phyloP scores from a whole-genome alignment of 306 rosid genomes.

The Pachyrhizus erosus region DNA sequence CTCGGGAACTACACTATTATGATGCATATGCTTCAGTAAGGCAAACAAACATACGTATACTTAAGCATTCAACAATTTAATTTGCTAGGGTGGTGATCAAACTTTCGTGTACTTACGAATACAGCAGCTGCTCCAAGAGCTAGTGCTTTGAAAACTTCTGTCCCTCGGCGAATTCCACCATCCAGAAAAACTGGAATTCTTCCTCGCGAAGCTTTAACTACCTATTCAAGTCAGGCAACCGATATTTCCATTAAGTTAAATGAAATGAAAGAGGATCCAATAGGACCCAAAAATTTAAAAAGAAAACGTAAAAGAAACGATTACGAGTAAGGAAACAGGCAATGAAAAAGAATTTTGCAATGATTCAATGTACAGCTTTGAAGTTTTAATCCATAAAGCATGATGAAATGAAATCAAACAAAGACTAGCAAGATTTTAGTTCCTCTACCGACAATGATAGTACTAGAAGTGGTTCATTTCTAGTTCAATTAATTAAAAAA shows the following conservation, averaged over 20 bases:
- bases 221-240: constrained; percentile 50
- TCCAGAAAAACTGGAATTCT: constrained; percentile 86
- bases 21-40: constrained; percentile 12
- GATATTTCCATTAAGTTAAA: background rate
- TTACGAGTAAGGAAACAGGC: background rate
- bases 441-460: background rate
- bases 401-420: background rate
- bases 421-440: background rate
- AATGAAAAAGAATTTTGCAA: background rate
- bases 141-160: constrained; percentile 93
- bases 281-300: background rate
- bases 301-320: background rate
- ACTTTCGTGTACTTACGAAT: constrained; percentile 65
- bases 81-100: constrained; percentile 18
- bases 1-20: background rate
- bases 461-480: background rate
- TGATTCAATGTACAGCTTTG: background rate
- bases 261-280: background rate
- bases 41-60: background rate
- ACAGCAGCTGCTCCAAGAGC: constrained; percentile 95
- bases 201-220: constrained; percentile 88
- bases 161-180: constrained; percentile 92
- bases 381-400: background rate
- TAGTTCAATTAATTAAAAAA: background rate
- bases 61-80: background rate